Percentiles rank a stretch among this genome's conserved stretches.
phyloP scores from a whole-genome alignment of 2,329 filamentous ascomycete genomes.

The Stachybotrys elegans region DNA sequence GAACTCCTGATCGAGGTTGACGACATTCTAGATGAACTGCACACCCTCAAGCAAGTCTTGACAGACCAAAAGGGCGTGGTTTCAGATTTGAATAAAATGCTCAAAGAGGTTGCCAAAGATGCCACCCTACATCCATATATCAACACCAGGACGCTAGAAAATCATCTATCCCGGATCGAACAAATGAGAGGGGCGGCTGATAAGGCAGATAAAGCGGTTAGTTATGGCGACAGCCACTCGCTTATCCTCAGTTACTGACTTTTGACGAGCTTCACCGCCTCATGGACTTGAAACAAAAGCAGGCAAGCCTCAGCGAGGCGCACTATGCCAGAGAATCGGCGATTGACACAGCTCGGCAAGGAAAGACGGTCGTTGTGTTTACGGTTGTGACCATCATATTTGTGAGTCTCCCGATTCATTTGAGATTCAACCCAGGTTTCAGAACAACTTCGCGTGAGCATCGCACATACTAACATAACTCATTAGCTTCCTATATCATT shows the following conservation, averaged over 20 bases:
- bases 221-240: too few relatives aligned
- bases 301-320: conserved; percentile 6
- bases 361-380: conserved; percentile 8
- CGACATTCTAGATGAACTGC: conserved; percentile 9
- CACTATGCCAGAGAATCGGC: conserved; percentile 6
- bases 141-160: neutral
- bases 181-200: neutral
- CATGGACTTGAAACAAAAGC: conserved; percentile 9
- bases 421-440: too few relatives aligned
- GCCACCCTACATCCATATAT: neutral
- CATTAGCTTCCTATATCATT: conserved; percentile 1
- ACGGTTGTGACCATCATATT: conserved; percentile 10
- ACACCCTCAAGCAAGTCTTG: conserved; percentile 6
- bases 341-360: conserved; percentile 6
- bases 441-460: too few relatives aligned
- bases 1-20: conserved; percentile 8
- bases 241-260: neutral
- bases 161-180: neutral
- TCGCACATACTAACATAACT: too few relatives aligned
- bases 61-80: conserved; percentile 1
- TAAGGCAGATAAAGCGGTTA: neutral
- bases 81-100: neutral
- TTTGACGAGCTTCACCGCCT: conserved; percentile 4
- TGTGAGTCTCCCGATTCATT: conserved; percentile 8
- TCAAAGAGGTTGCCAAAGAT: neutral